Base-by-base conservation (phyloP, 2,329 filamentous ascomycete genomes). In the Xylaria sp. region DNA sequence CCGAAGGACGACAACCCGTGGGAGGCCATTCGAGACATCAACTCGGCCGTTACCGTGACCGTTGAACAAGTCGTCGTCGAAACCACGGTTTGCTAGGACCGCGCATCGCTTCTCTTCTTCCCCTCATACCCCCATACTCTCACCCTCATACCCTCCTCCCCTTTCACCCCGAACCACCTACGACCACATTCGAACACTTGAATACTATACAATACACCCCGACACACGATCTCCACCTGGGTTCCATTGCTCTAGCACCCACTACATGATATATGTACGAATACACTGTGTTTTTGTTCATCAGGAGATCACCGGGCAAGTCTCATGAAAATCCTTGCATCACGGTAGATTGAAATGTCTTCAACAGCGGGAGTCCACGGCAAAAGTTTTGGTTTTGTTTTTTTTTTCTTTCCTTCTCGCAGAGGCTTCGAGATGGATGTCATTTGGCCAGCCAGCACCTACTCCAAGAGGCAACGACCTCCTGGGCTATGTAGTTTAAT, bases 21-120 rank as follows among this genome's bases (percentile, higher is more conserved):
- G 68, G 64, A 59, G 48, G 69, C 67, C 49, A 63, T 71, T 7
- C 66, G 65, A 39, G 63, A 65, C 58, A 68, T 71, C 58, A 71
- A 69, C 59, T 60, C 63, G 9, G 60, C 64, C 1, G 64, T 70
- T 16, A 66, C 66, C 4, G 57, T 63, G 11, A 61, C 56, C 8
- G 57, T 65, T n/a, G 62, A 59, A 18, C n/a, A 63, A 35, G 57
- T 62, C 35, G 57, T 64, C 46, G 52, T 59, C 8, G 57, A 61
- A 42, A 61, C 61, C 11, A 42, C 37, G 37, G 37, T 42, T 42
- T 42, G 23, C 37, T 13, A 42, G 9, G 9, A 42, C 37, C 8
- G 9, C 37, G 11, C 8, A 42, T 42, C 37, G 9, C 8, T 2
- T 42, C 11, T 39, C 2, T 39, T 39, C 1, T 39, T 42, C 8